Evolutionary conservation across 306 rosid species (phyloP).

Genomic region (Ammopiptanthus mongolicus): DNA sequence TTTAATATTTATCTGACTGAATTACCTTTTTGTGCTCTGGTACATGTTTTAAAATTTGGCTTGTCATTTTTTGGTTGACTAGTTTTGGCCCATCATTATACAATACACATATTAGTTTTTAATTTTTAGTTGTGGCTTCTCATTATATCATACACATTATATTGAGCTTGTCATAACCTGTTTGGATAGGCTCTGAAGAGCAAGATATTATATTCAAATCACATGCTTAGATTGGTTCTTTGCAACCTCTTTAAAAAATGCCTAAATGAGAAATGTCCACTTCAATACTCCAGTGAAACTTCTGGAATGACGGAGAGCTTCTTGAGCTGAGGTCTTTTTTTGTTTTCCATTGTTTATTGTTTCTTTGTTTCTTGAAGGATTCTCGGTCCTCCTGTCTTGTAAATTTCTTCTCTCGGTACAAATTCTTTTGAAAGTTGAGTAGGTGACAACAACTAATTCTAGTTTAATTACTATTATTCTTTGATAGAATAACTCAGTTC

Average conservation of each 20-base stretch:
- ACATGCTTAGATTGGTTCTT: not conserved
- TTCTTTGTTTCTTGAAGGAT: not conserved
- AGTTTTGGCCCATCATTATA: not conserved
- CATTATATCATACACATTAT: not conserved
- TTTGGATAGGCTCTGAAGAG: not conserved
- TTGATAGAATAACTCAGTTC: not conserved
- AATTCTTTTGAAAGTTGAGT: not conserved
- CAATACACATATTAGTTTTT: not conserved
- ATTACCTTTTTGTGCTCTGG: not conserved
- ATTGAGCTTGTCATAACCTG: not conserved
- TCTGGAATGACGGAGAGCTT: not conserved
- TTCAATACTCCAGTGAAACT: not conserved
- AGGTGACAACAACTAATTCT: not conserved
- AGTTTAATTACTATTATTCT: not conserved
- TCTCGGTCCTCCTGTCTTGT: not conserved
- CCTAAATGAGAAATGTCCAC: not conserved
- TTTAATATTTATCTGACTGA: not conserved
- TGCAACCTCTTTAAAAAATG: not conserved
- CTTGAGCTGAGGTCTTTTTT: not conserved
- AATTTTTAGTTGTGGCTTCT: not conserved
- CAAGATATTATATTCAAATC: not conserved
- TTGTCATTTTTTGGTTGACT: not conserved
- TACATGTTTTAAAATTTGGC: not conserved
- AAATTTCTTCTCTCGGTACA: not conserved
- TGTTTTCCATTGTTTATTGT: not conserved